These are phyloP conservation scores for Neurospora sp. DNA, from an alignment of 2,329 filamentous ascomycete genomes.

Conservation along the genomic window DNA sequence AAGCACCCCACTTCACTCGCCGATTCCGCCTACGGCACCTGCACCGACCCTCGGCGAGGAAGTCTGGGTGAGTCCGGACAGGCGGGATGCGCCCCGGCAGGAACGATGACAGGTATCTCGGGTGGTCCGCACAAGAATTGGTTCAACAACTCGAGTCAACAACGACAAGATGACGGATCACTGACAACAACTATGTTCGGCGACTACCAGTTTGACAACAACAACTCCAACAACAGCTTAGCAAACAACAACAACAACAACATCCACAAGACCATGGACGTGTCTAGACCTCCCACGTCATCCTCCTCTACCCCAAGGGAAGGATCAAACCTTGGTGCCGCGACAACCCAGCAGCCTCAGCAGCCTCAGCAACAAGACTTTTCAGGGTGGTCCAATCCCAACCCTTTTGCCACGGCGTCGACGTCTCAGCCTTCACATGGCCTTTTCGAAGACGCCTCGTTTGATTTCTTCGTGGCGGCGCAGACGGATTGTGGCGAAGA, in stretches of 20 bases:
- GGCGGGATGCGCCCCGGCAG: background rate
- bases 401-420: background rate
- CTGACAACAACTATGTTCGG: background rate
- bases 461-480: background rate
- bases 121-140: background rate
- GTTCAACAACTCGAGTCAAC: background rate
- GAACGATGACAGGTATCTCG: background rate
- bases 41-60: conserved; percentile 11
- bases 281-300: background rate
- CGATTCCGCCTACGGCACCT: conserved; percentile 15
- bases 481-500: background rate
- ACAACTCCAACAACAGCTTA: background rate
- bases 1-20: conserved; percentile 11
- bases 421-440: background rate
- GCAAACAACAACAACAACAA: background rate
- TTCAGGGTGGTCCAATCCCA: background rate
- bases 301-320: background rate
- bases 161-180: background rate
- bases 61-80: conserved; percentile 12
- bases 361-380: background rate
- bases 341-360: background rate
- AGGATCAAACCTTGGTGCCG: background rate
- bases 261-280: background rate
- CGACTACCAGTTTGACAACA: background rate
- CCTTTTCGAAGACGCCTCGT: background rate